Evolutionary conservation across 768 basidiomycete species (phyloP).

Genomic region (Russula sp.): DNA sequence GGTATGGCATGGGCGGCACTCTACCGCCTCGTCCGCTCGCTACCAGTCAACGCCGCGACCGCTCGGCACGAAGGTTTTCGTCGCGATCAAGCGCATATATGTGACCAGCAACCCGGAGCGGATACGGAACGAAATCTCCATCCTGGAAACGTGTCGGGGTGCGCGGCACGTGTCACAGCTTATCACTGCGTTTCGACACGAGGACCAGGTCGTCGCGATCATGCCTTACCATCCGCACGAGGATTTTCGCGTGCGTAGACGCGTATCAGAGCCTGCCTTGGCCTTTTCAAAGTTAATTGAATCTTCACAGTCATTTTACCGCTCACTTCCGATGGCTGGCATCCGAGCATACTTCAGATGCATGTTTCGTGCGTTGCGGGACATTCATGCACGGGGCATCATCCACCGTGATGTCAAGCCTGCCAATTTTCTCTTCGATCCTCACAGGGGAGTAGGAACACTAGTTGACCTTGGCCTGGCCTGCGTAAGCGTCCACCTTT

Average conservation of each 20-base stretch:
- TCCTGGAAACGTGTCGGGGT: constrained; percentile 79
- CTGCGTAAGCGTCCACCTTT: constrained; percentile 51
- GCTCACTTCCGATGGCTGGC: constrained; percentile 59
- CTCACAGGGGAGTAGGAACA: constrained; percentile 72
- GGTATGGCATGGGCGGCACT: constrained; percentile 65
- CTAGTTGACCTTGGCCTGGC: constrained; percentile 95
- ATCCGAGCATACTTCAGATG: constrained; percentile 86
- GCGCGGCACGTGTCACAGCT: constrained; percentile 87
- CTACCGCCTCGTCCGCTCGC: constrained; percentile 53
- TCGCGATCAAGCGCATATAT: constrained; percentile 95
- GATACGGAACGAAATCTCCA: constrained; percentile 86
- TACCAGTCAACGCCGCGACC: constrained; percentile 47
- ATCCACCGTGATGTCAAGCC: constrained; percentile 98
- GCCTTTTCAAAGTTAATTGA: constrained; percentile 14
- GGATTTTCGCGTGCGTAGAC: constrained; percentile 79
- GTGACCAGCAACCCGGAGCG: constrained; percentile 91
- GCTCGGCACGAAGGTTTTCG: constrained; percentile 53
- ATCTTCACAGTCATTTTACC: constrained; percentile 64
- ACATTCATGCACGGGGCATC: constrained; percentile 78
- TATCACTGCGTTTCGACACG: constrained; percentile 86
- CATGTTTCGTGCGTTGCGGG: constrained; percentile 83
- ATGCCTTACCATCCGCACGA: constrained; percentile 92
- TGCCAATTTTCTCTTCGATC: constrained; percentile 94
- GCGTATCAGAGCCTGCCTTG: background rate
- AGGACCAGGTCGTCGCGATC: constrained; percentile 88